phyloP scores from a whole-genome alignment of 768 basidiomycete genomes.

The Sutorius australiensis region DNA sequence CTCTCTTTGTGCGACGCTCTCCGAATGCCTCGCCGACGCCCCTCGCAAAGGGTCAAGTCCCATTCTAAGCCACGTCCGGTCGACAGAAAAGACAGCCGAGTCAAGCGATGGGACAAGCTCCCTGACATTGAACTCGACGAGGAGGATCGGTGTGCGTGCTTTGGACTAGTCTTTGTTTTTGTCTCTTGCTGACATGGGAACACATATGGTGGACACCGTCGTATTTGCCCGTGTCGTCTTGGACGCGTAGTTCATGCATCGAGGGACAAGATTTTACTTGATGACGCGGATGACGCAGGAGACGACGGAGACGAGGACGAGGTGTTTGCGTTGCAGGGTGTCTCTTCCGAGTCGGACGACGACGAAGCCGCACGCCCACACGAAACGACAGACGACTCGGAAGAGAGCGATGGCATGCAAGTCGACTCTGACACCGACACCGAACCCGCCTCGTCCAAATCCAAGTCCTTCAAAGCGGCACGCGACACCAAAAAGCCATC shows the following conservation, averaged over 20 bases:
- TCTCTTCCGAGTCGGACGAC: conserved; percentile 34
- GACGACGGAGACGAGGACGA: conserved; percentile 67
- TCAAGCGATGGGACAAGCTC: conserved; percentile 64
- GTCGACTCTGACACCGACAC: conserved; percentile 9
- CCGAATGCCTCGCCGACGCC: conserved; percentile 46
- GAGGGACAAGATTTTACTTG: conserved; percentile 73
- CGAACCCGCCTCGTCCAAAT: conserved; percentile 6
- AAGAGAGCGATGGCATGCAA: conserved; percentile 22
- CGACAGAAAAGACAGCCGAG: conserved; percentile 46
- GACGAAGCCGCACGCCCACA: conserved; percentile 36
- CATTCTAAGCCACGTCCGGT: conserved; percentile 42
- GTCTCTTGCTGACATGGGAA: neutral
- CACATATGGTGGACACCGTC: neutral
- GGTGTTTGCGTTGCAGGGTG: conserved; percentile 69
- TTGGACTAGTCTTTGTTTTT: neutral
- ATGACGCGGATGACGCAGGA: conserved; percentile 47
- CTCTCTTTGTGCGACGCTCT: neutral
- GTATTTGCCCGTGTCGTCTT: neutral
- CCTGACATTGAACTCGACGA: conserved; percentile 73
- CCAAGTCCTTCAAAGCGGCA: conserved; percentile 6
- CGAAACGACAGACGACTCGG: conserved; percentile 10
- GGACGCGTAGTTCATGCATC: conserved; percentile 58
- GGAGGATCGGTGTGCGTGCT: conserved; percentile 69
- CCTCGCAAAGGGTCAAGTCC: conserved; percentile 34
- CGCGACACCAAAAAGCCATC: conserved; percentile 14